Percentiles rank a stretch among this genome's conserved stretches.
phyloP scores from a whole-genome alignment of 179 eudicot species.

The Corrigiola litoralis region DNA sequence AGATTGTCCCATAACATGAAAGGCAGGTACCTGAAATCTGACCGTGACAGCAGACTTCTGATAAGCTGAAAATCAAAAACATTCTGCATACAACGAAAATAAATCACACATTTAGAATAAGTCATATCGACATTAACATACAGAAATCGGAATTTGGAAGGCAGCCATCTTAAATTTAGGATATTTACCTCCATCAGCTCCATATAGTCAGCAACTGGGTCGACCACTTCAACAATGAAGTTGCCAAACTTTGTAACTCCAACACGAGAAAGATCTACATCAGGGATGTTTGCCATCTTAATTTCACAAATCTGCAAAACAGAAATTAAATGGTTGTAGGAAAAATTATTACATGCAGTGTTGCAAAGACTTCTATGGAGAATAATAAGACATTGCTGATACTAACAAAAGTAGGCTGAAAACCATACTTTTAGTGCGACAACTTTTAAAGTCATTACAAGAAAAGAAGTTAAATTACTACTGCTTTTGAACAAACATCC shows the following conservation, averaged over 20 bases:
- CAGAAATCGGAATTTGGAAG: neutral
- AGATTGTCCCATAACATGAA: neutral
- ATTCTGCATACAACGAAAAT: conserved; percentile 37
- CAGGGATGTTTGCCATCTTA: conserved; percentile 87
- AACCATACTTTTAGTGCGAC: no score
- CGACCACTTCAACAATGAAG: conserved; percentile 88
- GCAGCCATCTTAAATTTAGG: conserved; percentile 2
- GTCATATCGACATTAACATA: neutral
- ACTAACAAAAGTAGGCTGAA: no score
- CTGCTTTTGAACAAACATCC: no score
- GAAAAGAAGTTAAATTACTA: no score
- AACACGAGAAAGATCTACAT: conserved; percentile 69
- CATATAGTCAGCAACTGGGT: conserved; percentile 89
- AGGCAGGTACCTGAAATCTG: conserved; percentile 81
- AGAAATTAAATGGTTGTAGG: neutral
- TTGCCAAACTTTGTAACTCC: conserved; percentile 70
- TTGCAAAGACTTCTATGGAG: no score
- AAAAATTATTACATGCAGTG: neutral
- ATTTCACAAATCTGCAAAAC: conserved; percentile 85
- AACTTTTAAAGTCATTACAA: no score
- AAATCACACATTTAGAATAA: neutral
- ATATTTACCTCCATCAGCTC: conserved; percentile 84
- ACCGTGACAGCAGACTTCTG: conserved; percentile 59
- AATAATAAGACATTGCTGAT: no score
- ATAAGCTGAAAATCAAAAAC: conserved; percentile 94